Percentiles rank a stretch among this genome's conserved stretches.
phyloP scores from a whole-genome alignment of 306 rosid genomes.

The Vigna angularis region DNA sequence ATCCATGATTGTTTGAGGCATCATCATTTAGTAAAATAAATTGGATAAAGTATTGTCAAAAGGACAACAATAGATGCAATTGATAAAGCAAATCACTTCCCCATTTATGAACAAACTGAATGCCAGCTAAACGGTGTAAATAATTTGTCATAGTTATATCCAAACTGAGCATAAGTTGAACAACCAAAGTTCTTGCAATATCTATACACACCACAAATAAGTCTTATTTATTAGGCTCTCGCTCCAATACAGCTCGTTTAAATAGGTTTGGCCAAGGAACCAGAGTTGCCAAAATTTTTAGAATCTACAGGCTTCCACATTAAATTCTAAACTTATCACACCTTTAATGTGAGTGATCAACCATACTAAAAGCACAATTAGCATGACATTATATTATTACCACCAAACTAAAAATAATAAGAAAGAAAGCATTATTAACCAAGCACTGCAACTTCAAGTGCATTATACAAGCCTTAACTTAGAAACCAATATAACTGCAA shows the following conservation, averaged over 20 bases:
- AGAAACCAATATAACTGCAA: background rate
- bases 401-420: background rate
- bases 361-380: background rate
- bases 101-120: background rate
- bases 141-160: no score
- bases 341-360: background rate
- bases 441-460: background rate
- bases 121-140: background rate
- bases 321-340: background rate
- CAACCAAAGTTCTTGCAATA: background rate
- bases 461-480: background rate
- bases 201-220: background rate
- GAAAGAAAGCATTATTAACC: background rate
- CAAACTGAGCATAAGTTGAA: background rate
- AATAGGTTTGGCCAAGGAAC: no score
- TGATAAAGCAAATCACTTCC: background rate
- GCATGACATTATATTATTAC: background rate
- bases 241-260: background rate
- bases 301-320: background rate
- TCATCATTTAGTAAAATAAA: background rate
- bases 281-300: background rate
- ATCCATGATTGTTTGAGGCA: background rate
- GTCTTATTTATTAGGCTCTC: background rate
- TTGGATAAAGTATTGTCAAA: background rate
- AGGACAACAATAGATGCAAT: background rate